phyloP scores from a whole-genome alignment of 768 basidiomycete species.

The Naganishia onofrii region DNA sequence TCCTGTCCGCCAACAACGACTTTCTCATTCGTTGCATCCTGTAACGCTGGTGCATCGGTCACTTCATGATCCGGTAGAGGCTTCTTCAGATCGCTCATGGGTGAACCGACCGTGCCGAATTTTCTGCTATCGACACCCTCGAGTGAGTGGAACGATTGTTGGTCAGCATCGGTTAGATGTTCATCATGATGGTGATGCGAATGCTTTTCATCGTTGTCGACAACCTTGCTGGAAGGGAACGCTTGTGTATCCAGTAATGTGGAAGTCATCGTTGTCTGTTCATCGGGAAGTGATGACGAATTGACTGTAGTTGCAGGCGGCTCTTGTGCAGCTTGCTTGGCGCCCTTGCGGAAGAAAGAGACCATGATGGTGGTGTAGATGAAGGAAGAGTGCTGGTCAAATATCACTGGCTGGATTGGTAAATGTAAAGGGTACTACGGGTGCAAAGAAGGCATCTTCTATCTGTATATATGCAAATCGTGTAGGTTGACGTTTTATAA shows the following conservation, averaged over 20 bases:
- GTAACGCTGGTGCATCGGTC: background rate
- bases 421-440: too few species aligned
- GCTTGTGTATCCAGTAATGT: background rate
- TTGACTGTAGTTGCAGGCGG: background rate
- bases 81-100: slow-evolving; percentile 5
- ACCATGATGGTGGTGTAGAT: background rate
- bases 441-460: too few species aligned
- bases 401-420: too few species aligned
- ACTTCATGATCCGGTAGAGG: background rate
- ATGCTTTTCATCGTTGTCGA: background rate
- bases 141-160: background rate
- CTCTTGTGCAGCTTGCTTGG: background rate
- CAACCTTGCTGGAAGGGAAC: too few species aligned
- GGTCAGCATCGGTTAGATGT: background rate
- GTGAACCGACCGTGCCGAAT: background rate
- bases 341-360: background rate
- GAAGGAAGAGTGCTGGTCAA: background rate
- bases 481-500: too few species aligned
- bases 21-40: background rate
- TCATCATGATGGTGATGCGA: background rate
- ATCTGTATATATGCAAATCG: too few species aligned
- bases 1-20: background rate
- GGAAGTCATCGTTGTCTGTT: background rate
- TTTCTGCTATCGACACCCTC: background rate
- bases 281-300: background rate